A percentile compares a stretch with the other conserved stretches of the same genome.
Conservation (phyloP, 352 stramenopile genomes). For the Pythium grandisporangium region DNA sequence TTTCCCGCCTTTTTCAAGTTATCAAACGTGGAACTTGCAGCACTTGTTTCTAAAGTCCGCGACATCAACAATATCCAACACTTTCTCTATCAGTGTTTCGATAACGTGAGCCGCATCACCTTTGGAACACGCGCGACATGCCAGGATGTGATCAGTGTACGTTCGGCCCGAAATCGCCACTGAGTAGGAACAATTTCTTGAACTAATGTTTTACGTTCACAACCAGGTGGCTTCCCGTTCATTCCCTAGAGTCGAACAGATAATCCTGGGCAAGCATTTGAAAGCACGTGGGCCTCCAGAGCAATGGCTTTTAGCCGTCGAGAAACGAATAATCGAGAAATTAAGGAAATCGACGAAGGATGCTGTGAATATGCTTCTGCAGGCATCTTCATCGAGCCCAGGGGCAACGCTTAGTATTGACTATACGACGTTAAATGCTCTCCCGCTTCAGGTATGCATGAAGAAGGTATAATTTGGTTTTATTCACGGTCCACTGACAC, state of each 20-base stretch:
- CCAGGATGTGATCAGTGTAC: conserved; percentile 47
- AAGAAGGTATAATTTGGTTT: neutral
- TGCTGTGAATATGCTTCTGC: conserved; percentile 9
- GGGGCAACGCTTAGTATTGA: neutral
- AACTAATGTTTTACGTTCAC: too few species aligned
- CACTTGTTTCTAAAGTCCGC: conserved; percentile 30
- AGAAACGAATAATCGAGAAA: conserved; percentile 49
- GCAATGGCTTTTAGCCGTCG: conserved; percentile 49
- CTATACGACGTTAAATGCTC: neutral
- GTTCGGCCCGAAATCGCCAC: too few species aligned
- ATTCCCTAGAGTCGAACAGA: conserved; percentile 27
- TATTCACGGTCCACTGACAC: too few species aligned
- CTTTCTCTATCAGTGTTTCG: conserved; percentile 58
- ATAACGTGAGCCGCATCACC: conserved; percentile 50
- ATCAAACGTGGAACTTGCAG: conserved; percentile 47
- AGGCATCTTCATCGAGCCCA: neutral
- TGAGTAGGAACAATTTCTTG: too few species aligned
- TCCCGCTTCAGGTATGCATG: conserved; percentile 11
- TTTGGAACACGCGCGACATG: conserved; percentile 49
- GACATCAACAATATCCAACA: conserved; percentile 40
- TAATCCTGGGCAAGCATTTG: conserved; percentile 61
- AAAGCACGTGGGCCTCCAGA: conserved; percentile 62
- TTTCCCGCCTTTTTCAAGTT: conserved; percentile 61
- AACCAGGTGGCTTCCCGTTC: conserved; percentile 19
- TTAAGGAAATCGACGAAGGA: conserved; percentile 46